phyloP scores from a whole-genome alignment of 345 rosid species.

The Pelargonium nanum region DNA sequence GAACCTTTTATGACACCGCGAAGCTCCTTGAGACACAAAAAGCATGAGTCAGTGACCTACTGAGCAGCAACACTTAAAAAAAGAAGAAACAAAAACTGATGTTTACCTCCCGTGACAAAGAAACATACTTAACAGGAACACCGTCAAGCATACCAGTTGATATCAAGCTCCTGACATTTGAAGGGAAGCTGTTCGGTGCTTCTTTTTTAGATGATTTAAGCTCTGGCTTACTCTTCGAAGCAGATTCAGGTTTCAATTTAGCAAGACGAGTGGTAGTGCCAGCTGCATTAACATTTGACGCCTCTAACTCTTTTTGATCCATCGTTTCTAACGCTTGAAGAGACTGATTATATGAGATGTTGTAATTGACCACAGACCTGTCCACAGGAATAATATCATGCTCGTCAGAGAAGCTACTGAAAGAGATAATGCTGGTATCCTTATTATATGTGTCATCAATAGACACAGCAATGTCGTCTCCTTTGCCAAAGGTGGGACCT shows the following conservation, averaged over 20 bases:
- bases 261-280: constrained; percentile 18
- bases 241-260: constrained; percentile 39
- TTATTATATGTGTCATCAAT: constrained; percentile 28
- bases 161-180: constrained; percentile 83
- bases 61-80: constrained; percentile 10
- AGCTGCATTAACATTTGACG: constrained; percentile 24
- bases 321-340: constrained; percentile 31
- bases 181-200: constrained; percentile 85
- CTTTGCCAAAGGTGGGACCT: constrained; percentile 25
- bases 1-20: constrained; percentile 75
- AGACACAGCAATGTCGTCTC: constrained; percentile 20
- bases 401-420: constrained; percentile 45
- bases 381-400: constrained; percentile 35
- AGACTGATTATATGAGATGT: constrained; percentile 32
- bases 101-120: constrained; percentile 74
- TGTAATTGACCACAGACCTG: constrained; percentile 31
- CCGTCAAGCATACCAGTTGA: constrained; percentile 94
- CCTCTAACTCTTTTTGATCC: constrained; percentile 28
- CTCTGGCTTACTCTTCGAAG: constrained; percentile 47
- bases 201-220: constrained; percentile 53
- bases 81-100: constrained; percentile 1
- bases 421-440: constrained; percentile 48
- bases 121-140: constrained; percentile 71
- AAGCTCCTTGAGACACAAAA: constrained; percentile 48
- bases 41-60: constrained; percentile 14